These are phyloP conservation scores for Ophiostoma ips DNA, from an alignment of 2,329 filamentous ascomycete species.

Conservation along the genomic window DNA sequence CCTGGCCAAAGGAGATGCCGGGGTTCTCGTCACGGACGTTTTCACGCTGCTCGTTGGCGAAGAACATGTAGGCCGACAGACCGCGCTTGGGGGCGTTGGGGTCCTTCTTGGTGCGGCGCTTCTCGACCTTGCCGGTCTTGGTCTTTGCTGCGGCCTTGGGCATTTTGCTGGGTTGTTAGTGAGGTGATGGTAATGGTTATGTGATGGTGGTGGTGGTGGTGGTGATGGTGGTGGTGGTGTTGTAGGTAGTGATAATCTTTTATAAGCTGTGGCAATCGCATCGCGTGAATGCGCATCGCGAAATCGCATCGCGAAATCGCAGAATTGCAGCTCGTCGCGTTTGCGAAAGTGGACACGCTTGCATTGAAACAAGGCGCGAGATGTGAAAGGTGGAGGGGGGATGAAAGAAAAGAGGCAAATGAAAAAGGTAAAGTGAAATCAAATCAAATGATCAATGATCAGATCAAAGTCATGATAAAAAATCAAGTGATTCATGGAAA, in stretches of 20 bases:
- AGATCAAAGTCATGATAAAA: no score
- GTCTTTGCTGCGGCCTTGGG: conserved; percentile 45
- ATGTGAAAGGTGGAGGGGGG: no score
- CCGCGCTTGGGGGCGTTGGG: conserved; percentile 98
- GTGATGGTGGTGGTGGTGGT: neutral
- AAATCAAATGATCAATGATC: no score
- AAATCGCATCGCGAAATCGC: no score
- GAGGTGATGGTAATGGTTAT: neutral
- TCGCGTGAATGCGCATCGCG: no score
- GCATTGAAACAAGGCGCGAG: no score
- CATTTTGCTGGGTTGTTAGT: conserved; percentile 30
- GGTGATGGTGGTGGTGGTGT: neutral
- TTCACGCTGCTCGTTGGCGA: conserved; percentile 97
- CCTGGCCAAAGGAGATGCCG: conserved; percentile 92
- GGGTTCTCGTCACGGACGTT: conserved; percentile 98
- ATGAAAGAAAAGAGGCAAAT: no score
- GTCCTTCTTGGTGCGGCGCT: conserved; percentile 54
- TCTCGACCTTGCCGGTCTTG: conserved; percentile 37
- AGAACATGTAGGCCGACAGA: conserved; percentile 99
- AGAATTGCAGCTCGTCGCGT: no score
- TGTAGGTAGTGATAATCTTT: no score
- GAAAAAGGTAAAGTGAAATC: no score
- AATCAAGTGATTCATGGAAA: neutral
- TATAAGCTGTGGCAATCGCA: no score
- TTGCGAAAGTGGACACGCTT: no score